These are phyloP conservation scores for Cyclotella cryptica DNA, from an alignment of 108 stramenopile genomes.

Conservation along the genomic window DNA sequence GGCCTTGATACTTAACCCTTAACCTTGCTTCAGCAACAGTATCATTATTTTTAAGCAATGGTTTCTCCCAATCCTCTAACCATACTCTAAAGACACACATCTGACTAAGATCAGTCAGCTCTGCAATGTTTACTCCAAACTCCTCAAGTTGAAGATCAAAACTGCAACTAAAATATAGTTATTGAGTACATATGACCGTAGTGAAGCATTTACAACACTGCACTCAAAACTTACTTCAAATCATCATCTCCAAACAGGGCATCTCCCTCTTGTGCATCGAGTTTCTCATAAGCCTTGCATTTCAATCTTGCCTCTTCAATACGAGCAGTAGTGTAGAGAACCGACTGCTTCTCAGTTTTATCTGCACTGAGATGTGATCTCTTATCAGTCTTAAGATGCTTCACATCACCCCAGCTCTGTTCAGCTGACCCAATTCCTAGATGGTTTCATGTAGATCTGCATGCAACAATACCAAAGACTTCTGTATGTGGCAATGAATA, in stretches of 20 bases:
- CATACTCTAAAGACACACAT: too few relatives aligned
- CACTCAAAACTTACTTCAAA: slow-evolving; percentile 14
- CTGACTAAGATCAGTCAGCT: too few relatives aligned
- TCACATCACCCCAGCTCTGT: slow-evolving; percentile 30
- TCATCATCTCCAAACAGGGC: slow-evolving; percentile 32
- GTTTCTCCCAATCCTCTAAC: too few relatives aligned
- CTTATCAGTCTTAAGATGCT: slow-evolving; percentile 33
- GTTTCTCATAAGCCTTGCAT: not conserved
- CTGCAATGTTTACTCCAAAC: too few relatives aligned
- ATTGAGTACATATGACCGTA: too few relatives aligned
- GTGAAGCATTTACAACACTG: too few relatives aligned
- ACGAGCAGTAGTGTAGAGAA: slow-evolving; percentile 3
- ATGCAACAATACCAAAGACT: slow-evolving; percentile 27
- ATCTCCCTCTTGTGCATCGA: slow-evolving; percentile 11
- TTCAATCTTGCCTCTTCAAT: too few relatives aligned
- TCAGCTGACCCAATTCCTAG: slow-evolving; percentile 31
- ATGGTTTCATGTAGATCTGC: slow-evolving; percentile 10
- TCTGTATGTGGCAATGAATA: slow-evolving; percentile 28
- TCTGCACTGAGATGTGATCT: slow-evolving; percentile 20
- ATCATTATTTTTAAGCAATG: too few relatives aligned
- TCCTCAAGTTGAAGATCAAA: too few relatives aligned
- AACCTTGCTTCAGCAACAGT: too few relatives aligned
- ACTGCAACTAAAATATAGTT: too few relatives aligned
- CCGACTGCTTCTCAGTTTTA: slow-evolving; percentile 12
- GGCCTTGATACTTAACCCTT: too few relatives aligned